Evolutionary conservation across 768 basidiomycete genomes (phyloP).

Genomic region (Kwoniella dendrophila): DNA sequence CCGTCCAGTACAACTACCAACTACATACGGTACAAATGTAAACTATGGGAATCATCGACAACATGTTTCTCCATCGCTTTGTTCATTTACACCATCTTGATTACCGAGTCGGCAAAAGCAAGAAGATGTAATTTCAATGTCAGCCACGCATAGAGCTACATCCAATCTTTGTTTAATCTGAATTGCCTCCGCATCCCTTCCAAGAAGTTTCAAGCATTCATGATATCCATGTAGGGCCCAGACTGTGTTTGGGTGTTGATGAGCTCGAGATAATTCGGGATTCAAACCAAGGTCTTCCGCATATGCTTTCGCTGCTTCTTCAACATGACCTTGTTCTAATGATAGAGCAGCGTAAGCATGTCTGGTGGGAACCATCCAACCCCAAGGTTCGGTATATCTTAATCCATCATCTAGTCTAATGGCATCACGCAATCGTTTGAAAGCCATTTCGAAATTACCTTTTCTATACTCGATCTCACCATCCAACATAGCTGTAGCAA

Average conservation of each 20-base stretch:
- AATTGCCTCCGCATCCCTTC: constrained; percentile 30
- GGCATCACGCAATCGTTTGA: constrained; percentile 37
- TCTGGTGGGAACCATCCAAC: constrained; percentile 47
- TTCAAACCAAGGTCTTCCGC: constrained; percentile 44
- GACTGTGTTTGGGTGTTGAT: constrained; percentile 49
- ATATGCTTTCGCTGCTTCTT: constrained; percentile 37
- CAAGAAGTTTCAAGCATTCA: constrained; percentile 40
- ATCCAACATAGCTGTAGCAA: constrained; percentile 41
- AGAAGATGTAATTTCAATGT: constrained; percentile 34
- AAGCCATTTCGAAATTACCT: constrained; percentile 39
- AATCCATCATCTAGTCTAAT: constrained; percentile 38
- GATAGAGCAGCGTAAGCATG: constrained; percentile 47
- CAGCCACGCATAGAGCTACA: constrained; percentile 35
- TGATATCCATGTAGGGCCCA: constrained; percentile 49
- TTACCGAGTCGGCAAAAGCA: too few relatives aligned
- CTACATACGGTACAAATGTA: too few relatives aligned
- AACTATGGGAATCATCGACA: too few relatives aligned
- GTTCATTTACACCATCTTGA: too few relatives aligned
- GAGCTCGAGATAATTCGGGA: constrained; percentile 30
- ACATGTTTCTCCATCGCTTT: too few relatives aligned
- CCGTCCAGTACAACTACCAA: too few relatives aligned
- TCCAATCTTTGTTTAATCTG: constrained; percentile 29
- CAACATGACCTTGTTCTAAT: constrained; percentile 41
- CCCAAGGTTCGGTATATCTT: constrained; percentile 46
- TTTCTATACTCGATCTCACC: constrained; percentile 51